Conservation (phyloP, 306 rosid species). For the Cicer chorassanicum region DNA sequence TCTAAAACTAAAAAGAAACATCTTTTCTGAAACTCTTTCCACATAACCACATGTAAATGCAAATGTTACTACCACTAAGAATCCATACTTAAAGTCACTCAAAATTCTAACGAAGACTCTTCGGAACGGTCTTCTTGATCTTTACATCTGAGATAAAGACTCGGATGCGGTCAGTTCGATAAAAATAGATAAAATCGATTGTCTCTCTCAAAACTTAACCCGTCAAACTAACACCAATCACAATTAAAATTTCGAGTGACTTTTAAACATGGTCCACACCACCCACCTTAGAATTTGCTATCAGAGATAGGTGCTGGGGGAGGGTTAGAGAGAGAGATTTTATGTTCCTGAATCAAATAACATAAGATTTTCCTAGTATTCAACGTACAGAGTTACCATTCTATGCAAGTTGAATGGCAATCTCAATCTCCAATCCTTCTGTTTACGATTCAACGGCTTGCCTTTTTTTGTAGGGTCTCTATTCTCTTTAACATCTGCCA, state of each 20-base stretch:
- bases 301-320: constrained; percentile 3
- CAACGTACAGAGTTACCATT: constrained; percentile 71
- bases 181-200: too few species aligned
- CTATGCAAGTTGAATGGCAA: constrained; percentile 69
- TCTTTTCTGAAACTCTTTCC: constrained; percentile 30
- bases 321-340: background rate
- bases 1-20: constrained; percentile 27
- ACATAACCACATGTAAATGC: background rate
- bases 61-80: too few species aligned
- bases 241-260: too few species aligned
- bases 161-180: too few species aligned
- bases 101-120: too few species aligned
- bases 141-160: too few species aligned
- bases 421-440: constrained; percentile 86
- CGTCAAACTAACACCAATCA: too few species aligned
- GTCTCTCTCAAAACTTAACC: too few species aligned
- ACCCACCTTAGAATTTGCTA: too few species aligned
- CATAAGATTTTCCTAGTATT: constrained; percentile 47
- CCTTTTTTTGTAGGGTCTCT: constrained; percentile 80
- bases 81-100: too few species aligned
- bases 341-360: constrained; percentile 39
- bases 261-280: too few species aligned
- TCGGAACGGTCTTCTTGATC: too few species aligned
- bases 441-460: constrained; percentile 78
- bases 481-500: constrained; percentile 83